Evolutionary conservation across 2,329 filamentous ascomycete species (phyloP).

Genomic region (Colletotrichum neosansevieriae): DNA sequence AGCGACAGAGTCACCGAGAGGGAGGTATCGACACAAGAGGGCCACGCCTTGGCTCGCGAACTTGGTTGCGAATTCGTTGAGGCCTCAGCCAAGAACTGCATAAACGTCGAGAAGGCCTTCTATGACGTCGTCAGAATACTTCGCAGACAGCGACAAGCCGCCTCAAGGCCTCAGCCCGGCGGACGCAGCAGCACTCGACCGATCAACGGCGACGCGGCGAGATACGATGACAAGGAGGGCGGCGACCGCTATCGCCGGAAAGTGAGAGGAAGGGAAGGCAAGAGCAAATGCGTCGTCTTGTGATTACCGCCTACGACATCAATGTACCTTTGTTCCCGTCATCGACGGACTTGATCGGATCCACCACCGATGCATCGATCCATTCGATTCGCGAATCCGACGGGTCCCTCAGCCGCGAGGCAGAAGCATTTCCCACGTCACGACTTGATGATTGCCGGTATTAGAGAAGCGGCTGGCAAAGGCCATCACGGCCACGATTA

Average conservation of each 20-base stretch:
- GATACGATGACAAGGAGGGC: slow-evolving; percentile 39
- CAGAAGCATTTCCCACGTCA: slow-evolving; percentile 40
- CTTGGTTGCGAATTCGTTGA: slow-evolving; percentile 97
- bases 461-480: slow-evolving; percentile 40
- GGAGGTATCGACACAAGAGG: slow-evolving; percentile 96
- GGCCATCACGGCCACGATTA: slow-evolving; percentile 37
- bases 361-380: slow-evolving; percentile 24
- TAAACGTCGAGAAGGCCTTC: slow-evolving; percentile 98
- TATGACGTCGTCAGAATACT: slow-evolving; percentile 96
- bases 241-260: slow-evolving; percentile 38
- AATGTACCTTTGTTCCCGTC: slow-evolving; percentile 13
- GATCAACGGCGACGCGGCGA: slow-evolving; percentile 35
- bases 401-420: slow-evolving; percentile 36
- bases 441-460: slow-evolving; percentile 42
- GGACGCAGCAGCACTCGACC: slow-evolving; percentile 38
- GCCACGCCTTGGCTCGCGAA: slow-evolving; percentile 89
- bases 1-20: slow-evolving; percentile 96
- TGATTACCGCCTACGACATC: slow-evolving; percentile 23
- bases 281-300: slow-evolving; percentile 42
- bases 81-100: slow-evolving; percentile 96
- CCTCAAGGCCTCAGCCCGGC: slow-evolving; percentile 52
- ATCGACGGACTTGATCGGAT: slow-evolving; percentile 35
- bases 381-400: slow-evolving; percentile 31
- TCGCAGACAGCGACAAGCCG: slow-evolving; percentile 80
- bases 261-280: slow-evolving; percentile 39